Evolutionary conservation across 1,139 yeast genomes (phyloP).

Genomic region (Hyphopichia fennica): DNA sequence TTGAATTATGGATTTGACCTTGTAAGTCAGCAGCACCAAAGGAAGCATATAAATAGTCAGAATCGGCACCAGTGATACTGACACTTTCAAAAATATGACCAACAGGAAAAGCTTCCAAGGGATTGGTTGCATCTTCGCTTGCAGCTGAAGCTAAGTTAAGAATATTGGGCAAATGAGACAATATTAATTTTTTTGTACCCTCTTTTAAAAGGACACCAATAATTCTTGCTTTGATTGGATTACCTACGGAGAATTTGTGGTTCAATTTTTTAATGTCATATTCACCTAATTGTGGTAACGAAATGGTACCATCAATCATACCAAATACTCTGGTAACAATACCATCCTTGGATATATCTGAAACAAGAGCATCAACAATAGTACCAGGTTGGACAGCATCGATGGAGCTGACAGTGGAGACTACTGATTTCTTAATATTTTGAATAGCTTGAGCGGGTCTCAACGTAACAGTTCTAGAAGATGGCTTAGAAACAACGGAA

Average conservation of each 20-base stretch:
- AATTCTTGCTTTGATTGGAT: slow-evolving; percentile 67
- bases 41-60: slow-evolving; percentile 54
- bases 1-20: slow-evolving; percentile 77
- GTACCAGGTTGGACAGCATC: slow-evolving; percentile 87
- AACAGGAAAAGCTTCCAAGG: slow-evolving; percentile 70
- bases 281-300: slow-evolving; percentile 62
- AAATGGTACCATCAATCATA: slow-evolving; percentile 69
- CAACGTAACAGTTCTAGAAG: slow-evolving; percentile 63
- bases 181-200: slow-evolving; percentile 59
- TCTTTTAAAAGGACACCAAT: slow-evolving; percentile 57
- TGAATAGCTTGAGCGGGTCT: slow-evolving; percentile 33
- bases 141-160: slow-evolving; percentile 20
- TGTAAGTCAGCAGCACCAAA: slow-evolving; percentile 54
- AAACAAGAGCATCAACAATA: slow-evolving; percentile 70
- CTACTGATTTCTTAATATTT: slow-evolving; percentile 42
- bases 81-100: slow-evolving; percentile 70
- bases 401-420: slow-evolving; percentile 62
- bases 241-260: slow-evolving; percentile 66
- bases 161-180: slow-evolving; percentile 65
- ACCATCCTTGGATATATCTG: slow-evolving; percentile 63
- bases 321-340: slow-evolving; percentile 69
- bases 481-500: slow-evolving; percentile 42
- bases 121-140: slow-evolving; percentile 16
- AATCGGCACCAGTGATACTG: slow-evolving; percentile 58
- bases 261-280: slow-evolving; percentile 50